Conservation (phyloP, 768 basidiomycete species). For the Sarcomyxa edulis region DNA sequence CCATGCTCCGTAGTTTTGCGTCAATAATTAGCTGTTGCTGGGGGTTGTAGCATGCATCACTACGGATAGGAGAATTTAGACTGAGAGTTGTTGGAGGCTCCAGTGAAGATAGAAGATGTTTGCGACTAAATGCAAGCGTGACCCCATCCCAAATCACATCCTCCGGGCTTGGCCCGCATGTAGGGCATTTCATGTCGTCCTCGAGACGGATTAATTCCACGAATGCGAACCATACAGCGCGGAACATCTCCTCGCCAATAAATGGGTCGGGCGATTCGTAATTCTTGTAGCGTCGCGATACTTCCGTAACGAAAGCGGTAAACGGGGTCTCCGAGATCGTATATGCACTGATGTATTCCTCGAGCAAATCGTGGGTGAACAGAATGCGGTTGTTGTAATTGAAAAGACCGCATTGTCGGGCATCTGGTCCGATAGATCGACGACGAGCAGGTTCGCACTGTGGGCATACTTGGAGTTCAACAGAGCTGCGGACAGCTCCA, state of each 20-base stretch:
- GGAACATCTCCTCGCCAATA: constrained; percentile 22
- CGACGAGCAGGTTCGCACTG: constrained; percentile 1
- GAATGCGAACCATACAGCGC: constrained; percentile 28
- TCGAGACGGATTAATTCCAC: constrained; percentile 15
- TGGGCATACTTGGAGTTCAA: constrained; percentile 8
- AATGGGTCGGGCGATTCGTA: constrained; percentile 11
- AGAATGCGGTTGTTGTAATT: constrained; percentile 12
- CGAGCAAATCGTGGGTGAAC: constrained; percentile 27
- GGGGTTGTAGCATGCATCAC: constrained; percentile 3
- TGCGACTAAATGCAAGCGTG: constrained; percentile 11
- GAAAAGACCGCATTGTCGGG: constrained; percentile 9
- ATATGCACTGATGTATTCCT: constrained; percentile 25
- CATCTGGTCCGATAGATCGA: constrained; percentile 9
- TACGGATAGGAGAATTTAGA: constrained; percentile 5
- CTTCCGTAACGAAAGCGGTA: constrained; percentile 17
- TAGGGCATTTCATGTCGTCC: constrained; percentile 18
- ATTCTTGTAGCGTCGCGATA: constrained; percentile 15
- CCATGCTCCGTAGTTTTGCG: not conserved
- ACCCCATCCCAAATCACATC: constrained; percentile 15
- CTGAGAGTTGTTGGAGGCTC: constrained; percentile 12
- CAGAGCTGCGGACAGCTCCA: not conserved
- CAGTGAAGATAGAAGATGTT: constrained; percentile 9
- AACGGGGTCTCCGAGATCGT: constrained; percentile 31
- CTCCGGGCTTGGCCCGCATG: constrained; percentile 16
- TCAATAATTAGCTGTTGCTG: constrained; percentile 9